Evolutionary conservation across 2,329 filamentous ascomycete genomes (phyloP), one percentile per base, ranked within the genome.

Genomic region (Pyricularia pennisetigena): DNA sequence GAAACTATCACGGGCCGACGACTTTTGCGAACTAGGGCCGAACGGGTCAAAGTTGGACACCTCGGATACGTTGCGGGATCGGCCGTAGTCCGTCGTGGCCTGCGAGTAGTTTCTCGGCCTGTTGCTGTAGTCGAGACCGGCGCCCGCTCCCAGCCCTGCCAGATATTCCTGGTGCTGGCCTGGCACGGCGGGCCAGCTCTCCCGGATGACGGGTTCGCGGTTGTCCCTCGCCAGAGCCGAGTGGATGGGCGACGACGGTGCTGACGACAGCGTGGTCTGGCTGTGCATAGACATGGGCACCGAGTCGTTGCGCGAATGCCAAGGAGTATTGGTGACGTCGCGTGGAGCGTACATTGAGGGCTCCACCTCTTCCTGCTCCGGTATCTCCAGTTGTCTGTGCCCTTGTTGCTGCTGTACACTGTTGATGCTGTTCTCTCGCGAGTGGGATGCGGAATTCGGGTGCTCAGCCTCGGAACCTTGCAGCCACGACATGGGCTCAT

Each of bases 261-360:
- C 69, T 0, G 79, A 77, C 12, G 77, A 77, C 2, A 78, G 65
- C 0, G 78, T 79, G 28, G 74, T 76, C 57, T 75, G 75, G 72
- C 78, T 80, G 63, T 72, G 74, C 23, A 76, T 62, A 1, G 78
- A 80, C 63, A 73, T 72, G 0, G 78, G 77, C 0, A 76, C 74
- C 23, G 76, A 78, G 26, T 74, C 74, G 23, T 71, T 72, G 14
- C 75, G 73, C 3, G 70, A 72, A 62, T 75, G 73, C 76, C 76
- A 79, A 0, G 76, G 68, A 0, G 74, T 66, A 67, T 78, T 72
- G 6, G 76, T 77, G n/a, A 76, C 74, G 65, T 78, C 75, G 9
- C 74, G 74, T 2, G 75, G 72, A 6, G 70, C 49, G 59, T 75
- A 73, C 2, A 65, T 12, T 2, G 71, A 69, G 9, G 72, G 68